Evolutionary conservation across 192 early-diverging fungal species (phyloP).

Genomic region (Coemansia biformis): DNA sequence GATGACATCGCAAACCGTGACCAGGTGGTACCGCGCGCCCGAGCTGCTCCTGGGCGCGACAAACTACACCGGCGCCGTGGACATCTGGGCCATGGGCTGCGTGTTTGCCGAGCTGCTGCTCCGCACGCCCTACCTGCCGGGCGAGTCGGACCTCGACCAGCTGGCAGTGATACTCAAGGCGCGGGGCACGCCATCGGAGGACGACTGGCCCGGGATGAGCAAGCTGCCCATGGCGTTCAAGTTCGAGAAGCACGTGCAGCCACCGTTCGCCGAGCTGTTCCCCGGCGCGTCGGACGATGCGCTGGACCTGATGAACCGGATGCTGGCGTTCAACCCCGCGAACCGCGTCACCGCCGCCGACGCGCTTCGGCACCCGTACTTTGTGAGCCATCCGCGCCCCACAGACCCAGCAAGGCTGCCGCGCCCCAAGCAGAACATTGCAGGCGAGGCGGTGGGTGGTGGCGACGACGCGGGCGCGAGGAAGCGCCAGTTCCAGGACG

Average conservation of each 20-base stretch:
- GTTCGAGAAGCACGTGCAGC: constrained; percentile 67
- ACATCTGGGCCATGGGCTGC: constrained; percentile 97
- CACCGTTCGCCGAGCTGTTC: constrained; percentile 68
- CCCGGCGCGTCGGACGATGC: constrained; percentile 80
- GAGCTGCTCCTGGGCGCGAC: constrained; percentile 88
- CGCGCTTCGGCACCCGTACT: constrained; percentile 51
- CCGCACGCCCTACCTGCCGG: constrained; percentile 83
- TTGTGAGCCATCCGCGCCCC: constrained; percentile 33
- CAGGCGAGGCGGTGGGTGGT: background rate
- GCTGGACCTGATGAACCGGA: constrained; percentile 76
- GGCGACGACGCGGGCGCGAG: constrained; percentile 1
- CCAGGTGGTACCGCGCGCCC: constrained; percentile 94
- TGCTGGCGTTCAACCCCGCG: constrained; percentile 82
- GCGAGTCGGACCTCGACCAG: constrained; percentile 73
- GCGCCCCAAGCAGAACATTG: constrained; percentile 13
- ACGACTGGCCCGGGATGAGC: constrained; percentile 78
- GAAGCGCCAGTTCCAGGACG: constrained; percentile 25
- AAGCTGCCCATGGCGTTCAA: constrained; percentile 66
- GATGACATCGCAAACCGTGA: constrained; percentile 94
- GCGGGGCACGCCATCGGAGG: constrained; percentile 72
- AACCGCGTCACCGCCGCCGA: constrained; percentile 74
- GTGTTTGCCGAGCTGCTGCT: constrained; percentile 98
- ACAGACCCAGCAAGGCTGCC: constrained; percentile 40
- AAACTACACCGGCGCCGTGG: constrained; percentile 81
- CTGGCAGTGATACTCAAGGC: constrained; percentile 72